Evolutionary conservation across 2,329 filamentous ascomycete species (phyloP), one percentile per base, ranked within the genome.

Genomic region (Aspergillus fumigatiaffinis): DNA sequence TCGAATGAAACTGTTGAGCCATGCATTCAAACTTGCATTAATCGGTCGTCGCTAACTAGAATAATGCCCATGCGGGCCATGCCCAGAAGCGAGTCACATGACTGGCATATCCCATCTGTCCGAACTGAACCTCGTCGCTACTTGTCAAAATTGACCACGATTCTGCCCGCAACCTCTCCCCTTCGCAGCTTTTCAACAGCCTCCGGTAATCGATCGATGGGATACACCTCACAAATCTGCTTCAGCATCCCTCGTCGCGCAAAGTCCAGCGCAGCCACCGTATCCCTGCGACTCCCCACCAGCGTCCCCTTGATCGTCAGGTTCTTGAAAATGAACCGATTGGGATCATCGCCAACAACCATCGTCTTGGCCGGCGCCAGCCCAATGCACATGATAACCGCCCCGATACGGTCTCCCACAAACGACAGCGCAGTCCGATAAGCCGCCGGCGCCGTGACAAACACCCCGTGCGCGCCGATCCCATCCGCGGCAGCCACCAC

Each of bases 371-470:
- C 53, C 2, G 62, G 53, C 23, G 68, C 71, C 17, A 76, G 62
- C 9, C 78, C 80, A 57, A 82, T 77, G 59, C 81, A 84, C 79
- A 84, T 82, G 25, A 84, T 76, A 44, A 76, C 77, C 2, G 74
- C 77, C 8, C 80, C 78, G n/a, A 82, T 69, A 4, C 82, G 74
- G 6, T 66, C 49, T 1, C 68, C 60, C 65, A 74, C 21, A 60
- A 73, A 80, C 2, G 68, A 66, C n/a, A 80, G 7, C 0, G 79
- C 74, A 44, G 73, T 71, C n/a, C 69, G 70, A 52, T 78, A 78
- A 6, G 73, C 73, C 21, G 72, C 69, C 1, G 73, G 70, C 9
- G 72, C 76, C 4, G 74, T 76, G 26, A 77, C 72, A 50, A 77
- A 73, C 3, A 77, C 74, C 2, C 71, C 80, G 57, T 82, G 79